Percentiles rank a stretch among this genome's conserved stretches.
phyloP scores from a whole-genome alignment of 1,284 basidiomycete genomes.

The Gomphus bonarii region DNA sequence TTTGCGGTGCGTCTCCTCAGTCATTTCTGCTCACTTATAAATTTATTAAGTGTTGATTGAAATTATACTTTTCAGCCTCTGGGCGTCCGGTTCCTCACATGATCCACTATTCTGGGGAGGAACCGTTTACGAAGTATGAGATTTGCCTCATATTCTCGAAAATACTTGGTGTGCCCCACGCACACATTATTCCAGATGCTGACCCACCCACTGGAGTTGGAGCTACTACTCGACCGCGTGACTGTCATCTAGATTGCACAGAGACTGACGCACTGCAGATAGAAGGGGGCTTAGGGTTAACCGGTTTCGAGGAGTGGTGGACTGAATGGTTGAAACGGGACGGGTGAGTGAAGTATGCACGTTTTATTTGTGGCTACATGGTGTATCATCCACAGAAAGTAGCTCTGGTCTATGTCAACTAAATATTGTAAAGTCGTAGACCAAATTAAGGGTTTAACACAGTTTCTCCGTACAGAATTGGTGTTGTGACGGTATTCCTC shows the following conservation, averaged over 20 bases:
- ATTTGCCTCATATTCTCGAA: slow-evolving; percentile 69
- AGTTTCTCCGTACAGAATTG: no score
- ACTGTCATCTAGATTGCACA: slow-evolving; percentile 59
- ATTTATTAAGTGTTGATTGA: not conserved
- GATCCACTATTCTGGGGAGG: slow-evolving; percentile 64
- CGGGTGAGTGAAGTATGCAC: not conserved
- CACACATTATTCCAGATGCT: slow-evolving; percentile 57
- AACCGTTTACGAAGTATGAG: slow-evolving; percentile 78
- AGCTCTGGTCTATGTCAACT: no score
- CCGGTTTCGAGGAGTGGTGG: slow-evolving; percentile 74
- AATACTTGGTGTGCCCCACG: slow-evolving; percentile 52
- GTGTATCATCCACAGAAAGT: no score
- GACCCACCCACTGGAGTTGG: slow-evolving; percentile 48
- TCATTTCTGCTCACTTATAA: not conserved
- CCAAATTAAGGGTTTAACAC: no score
- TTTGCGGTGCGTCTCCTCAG: slow-evolving; percentile 36
- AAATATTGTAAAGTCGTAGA: no score
- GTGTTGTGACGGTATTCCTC: no score
- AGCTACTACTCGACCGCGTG: slow-evolving; percentile 56
- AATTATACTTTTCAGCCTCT: slow-evolving; percentile 11
- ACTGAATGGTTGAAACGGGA: slow-evolving; percentile 23
- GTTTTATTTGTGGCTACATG: no score
- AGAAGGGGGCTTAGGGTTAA: slow-evolving; percentile 43
- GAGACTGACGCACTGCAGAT: slow-evolving; percentile 52
- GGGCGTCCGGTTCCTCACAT: slow-evolving; percentile 42